Evolutionary conservation across 805 yeast genomes (phyloP).

Genomic region (Metschnikowia proteae): DNA sequence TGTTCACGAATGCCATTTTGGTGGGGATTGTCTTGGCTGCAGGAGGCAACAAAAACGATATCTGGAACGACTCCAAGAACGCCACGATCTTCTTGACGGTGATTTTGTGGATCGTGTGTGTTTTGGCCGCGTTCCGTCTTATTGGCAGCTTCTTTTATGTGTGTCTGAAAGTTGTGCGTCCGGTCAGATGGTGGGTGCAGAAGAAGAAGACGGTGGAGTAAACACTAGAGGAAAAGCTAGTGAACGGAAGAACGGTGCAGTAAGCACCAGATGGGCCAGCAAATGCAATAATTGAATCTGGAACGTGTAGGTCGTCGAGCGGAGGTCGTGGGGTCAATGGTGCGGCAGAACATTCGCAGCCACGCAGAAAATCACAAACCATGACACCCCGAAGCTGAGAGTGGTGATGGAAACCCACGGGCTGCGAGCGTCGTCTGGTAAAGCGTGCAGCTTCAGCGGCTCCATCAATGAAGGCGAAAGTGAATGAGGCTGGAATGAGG

Average conservation of each 20-base stretch:
- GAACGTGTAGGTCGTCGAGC: no score
- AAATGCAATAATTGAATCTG: no score
- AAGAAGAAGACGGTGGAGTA: slow-evolving; percentile 15
- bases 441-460: no score
- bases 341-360: no score
- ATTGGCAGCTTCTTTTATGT: slow-evolving; percentile 68
- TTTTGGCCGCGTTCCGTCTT: slow-evolving; percentile 79
- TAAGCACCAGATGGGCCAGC: no score
- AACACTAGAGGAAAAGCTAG: neutral
- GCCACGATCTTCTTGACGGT: slow-evolving; percentile 73
- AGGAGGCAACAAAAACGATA: slow-evolving; percentile 61
- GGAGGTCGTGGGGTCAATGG: no score
- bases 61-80: slow-evolving; percentile 35
- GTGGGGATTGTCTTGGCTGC: slow-evolving; percentile 80
- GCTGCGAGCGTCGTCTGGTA: no score
- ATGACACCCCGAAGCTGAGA: no score
- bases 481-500: no score
- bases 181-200: slow-evolving; percentile 38
- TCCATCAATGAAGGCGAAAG: no score
- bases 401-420: no score
- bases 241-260: neutral
- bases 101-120: slow-evolving; percentile 90
- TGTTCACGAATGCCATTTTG: slow-evolving; percentile 76
- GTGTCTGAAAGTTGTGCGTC: slow-evolving; percentile 33
- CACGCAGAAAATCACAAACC: no score